Conservation (phyloP, 179 eudicot species). For the Gypsophila paniculata region DNA sequence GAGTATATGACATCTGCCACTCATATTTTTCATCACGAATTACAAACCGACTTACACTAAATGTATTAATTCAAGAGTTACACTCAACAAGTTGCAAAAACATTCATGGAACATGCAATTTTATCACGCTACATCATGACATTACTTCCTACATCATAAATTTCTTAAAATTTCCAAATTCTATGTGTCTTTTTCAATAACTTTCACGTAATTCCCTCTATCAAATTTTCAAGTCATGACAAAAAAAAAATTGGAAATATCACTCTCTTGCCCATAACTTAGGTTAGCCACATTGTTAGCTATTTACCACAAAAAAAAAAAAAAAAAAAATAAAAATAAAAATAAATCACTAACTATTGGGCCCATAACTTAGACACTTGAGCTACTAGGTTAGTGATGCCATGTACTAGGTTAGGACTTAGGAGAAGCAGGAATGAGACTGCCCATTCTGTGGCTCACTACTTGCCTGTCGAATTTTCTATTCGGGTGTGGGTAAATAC, state of each 20-base stretch:
- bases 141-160: neutral
- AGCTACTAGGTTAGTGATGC: neutral
- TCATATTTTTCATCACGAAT: too few species aligned
- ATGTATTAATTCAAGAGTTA: neutral
- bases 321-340: too few species aligned
- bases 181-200: neutral
- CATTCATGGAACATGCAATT: neutral
- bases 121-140: neutral
- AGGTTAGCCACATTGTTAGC: neutral
- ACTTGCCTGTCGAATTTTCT: too few species aligned
- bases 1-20: neutral
- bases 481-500: too few species aligned
- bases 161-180: neutral
- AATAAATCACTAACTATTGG: too few species aligned
- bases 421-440: too few species aligned
- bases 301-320: too few species aligned
- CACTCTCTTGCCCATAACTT: constrained; percentile 15
- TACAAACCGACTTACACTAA: too few species aligned
- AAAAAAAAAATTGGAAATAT: neutral
- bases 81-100: neutral
- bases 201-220: neutral
- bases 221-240: neutral
- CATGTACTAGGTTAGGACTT: too few species aligned
- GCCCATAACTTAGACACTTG: constrained; percentile 18
- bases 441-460: too few species aligned